Percentiles rank a stretch among this genome's conserved stretches.
These are phyloP conservation scores for Talaromyces pinophilus DNA, from an alignment of 2,329 filamentous ascomycete species.

Conservation along the genomic window DNA sequence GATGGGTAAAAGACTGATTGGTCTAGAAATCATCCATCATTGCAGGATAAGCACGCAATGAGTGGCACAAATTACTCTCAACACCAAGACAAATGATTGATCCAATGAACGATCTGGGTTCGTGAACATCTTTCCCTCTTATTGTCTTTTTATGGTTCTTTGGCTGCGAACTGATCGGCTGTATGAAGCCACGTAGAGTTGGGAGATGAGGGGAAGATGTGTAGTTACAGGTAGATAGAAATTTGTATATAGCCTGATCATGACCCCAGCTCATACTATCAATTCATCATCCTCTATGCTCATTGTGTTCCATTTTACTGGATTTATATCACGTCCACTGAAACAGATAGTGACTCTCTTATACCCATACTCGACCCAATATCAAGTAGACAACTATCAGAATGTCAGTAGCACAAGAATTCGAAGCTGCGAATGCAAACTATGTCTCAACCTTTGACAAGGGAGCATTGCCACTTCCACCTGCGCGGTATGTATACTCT, in stretches of 20 bases:
- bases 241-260: background rate
- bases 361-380: background rate
- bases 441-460: slow-evolving; percentile 65
- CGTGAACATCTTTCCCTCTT: background rate
- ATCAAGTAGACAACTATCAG: background rate
- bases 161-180: slow-evolving; percentile 5
- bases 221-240: background rate
- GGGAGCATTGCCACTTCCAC: slow-evolving; percentile 66
- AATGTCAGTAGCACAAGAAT: slow-evolving; percentile 47
- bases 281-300: background rate
- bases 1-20: slow-evolving; percentile 1
- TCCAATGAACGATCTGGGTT: background rate
- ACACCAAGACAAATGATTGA: background rate
- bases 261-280: background rate
- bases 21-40: background rate
- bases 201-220: background rate
- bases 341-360: background rate
- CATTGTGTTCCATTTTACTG: background rate
- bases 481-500: slow-evolving; percentile 53
- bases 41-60: slow-evolving; percentile 11
- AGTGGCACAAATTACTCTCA: slow-evolving; percentile 7
- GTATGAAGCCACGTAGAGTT: background rate
- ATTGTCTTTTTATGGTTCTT: background rate
- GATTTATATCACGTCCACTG: too few relatives aligned
- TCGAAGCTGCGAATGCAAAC: slow-evolving; percentile 59